Evolutionary conservation across 345 rosid species (phyloP).

Genomic region (Pseudoturritis turrita): DNA sequence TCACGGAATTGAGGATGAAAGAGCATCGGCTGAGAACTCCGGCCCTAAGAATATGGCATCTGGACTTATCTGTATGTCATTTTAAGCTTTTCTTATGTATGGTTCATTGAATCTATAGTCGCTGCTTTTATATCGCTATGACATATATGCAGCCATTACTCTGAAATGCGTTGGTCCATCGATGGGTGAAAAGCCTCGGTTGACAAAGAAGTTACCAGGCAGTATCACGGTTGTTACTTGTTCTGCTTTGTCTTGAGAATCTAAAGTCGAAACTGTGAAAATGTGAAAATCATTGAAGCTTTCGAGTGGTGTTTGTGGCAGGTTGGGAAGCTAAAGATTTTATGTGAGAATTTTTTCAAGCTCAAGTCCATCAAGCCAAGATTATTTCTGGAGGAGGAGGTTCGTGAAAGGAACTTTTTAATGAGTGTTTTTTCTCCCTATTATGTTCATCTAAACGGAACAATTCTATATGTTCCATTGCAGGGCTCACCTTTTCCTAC

Average conservation of each 20-base stretch:
- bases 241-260: neutral
- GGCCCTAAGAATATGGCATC: constrained; percentile 84
- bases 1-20: constrained; percentile 81
- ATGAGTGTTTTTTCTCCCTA: neutral
- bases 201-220: constrained; percentile 85
- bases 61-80: constrained; percentile 60
- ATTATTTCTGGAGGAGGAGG: constrained; percentile 74
- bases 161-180: constrained; percentile 84
- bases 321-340: constrained; percentile 82
- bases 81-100: neutral
- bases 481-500: constrained; percentile 80
- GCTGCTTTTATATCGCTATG: neutral
- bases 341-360: constrained; percentile 77
- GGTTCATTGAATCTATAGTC: neutral
- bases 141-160: constrained; percentile 60
- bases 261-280: neutral
- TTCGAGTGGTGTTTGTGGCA: constrained; percentile 15
- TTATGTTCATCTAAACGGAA: neutral
- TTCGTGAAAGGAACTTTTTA: neutral
- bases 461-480: neutral
- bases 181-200: constrained; percentile 65
- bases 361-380: constrained; percentile 54
- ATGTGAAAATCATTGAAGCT: neutral
- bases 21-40: constrained; percentile 41
- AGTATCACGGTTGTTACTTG: constrained; percentile 57